These are phyloP conservation scores for Aegle marmelos DNA, from an alignment of 345 rosid species.

Conservation along the genomic window DNA sequence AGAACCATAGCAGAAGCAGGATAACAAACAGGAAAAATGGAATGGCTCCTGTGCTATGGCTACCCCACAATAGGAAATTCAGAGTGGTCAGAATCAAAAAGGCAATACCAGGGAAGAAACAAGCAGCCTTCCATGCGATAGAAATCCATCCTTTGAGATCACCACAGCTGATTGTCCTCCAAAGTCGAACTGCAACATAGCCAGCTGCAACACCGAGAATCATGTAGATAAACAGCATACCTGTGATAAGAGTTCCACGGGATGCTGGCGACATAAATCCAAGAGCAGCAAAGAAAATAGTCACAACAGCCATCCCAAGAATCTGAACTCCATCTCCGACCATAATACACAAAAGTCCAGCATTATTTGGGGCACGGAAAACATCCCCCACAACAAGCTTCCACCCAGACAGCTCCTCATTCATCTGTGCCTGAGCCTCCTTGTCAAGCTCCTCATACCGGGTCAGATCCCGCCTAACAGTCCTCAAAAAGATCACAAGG, in stretches of 20 bases:
- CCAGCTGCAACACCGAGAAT: slow-evolving; percentile 71
- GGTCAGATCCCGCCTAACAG: slow-evolving; percentile 81
- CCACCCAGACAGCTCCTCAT: slow-evolving; percentile 86
- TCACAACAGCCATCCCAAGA: slow-evolving; percentile 72
- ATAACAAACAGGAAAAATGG: slow-evolving; percentile 54
- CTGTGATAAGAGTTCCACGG: slow-evolving; percentile 67
- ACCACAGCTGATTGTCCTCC: slow-evolving; percentile 59
- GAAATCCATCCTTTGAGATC: slow-evolving; percentile 65
- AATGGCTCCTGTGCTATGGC: slow-evolving; percentile 74
- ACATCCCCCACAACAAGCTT: slow-evolving; percentile 82
- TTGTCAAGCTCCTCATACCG: slow-evolving; percentile 88
- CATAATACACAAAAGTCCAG: slow-evolving; percentile 64
- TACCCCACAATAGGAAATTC: slow-evolving; percentile 66
- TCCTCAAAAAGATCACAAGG: slow-evolving; percentile 83
- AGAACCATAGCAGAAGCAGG: slow-evolving; percentile 61
- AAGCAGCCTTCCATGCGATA: slow-evolving; percentile 65
- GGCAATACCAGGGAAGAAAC: slow-evolving; percentile 79
- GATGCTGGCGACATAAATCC: slow-evolving; percentile 87
- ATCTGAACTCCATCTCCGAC: slow-evolving; percentile 78
- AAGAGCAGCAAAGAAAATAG: slow-evolving; percentile 68
- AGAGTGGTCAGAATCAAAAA: slow-evolving; percentile 52
- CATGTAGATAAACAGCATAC: slow-evolving; percentile 74
- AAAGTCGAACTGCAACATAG: slow-evolving; percentile 67
- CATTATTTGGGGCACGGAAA: slow-evolving; percentile 56
- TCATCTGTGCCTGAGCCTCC: slow-evolving; percentile 93